A percentile compares a stretch with the other conserved stretches of the same genome.
Evolutionary conservation across 2,329 filamentous ascomycete genomes (phyloP).

Genomic region (Fusarium camptoceras): DNA sequence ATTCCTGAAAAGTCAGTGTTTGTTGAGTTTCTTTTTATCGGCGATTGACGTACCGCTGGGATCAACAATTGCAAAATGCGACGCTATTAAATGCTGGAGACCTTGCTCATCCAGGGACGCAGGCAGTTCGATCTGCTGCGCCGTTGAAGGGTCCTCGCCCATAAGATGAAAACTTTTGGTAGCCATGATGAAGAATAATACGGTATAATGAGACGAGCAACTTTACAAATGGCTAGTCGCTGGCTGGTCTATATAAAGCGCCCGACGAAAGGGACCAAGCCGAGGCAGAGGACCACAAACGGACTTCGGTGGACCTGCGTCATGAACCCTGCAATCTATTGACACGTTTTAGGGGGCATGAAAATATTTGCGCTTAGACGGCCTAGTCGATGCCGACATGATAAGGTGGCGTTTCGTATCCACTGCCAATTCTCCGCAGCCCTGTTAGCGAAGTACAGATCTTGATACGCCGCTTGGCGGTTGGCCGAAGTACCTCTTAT

Average conservation of each 20-base stretch:
- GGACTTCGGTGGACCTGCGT: constrained; percentile 2
- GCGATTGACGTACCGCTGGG: constrained; percentile 49
- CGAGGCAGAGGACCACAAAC: constrained; percentile 21
- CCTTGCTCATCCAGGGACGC: constrained; percentile 51
- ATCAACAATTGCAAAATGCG: constrained; percentile 58
- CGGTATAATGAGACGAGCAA: background rate
- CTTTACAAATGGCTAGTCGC: constrained; percentile 1
- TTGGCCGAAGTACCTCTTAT: background rate
- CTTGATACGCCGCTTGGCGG: background rate
- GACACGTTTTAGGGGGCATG: constrained; percentile 16
- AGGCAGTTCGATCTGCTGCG: constrained; percentile 54
- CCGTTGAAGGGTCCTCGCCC: constrained; percentile 54
- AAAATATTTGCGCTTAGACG: constrained; percentile 19
- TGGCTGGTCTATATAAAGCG: constrained; percentile 34
- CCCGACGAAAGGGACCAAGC: background rate
- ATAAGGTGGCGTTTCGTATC: constrained; percentile 8
- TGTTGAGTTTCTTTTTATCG: accelerated
- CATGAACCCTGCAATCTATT: constrained; percentile 19
- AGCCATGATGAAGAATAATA: constrained; percentile 47
- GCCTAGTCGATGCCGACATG: constrained; percentile 2
- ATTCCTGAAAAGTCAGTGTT: constrained; percentile 48
- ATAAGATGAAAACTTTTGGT: constrained; percentile 57
- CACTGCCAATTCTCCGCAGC: constrained; percentile 19
- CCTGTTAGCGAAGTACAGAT: constrained; percentile 2
- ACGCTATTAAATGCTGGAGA: constrained; percentile 55